Conservation (phyloP, 2,329 filamentous ascomycete species). For the Colletotrichum scovillei region DNA sequence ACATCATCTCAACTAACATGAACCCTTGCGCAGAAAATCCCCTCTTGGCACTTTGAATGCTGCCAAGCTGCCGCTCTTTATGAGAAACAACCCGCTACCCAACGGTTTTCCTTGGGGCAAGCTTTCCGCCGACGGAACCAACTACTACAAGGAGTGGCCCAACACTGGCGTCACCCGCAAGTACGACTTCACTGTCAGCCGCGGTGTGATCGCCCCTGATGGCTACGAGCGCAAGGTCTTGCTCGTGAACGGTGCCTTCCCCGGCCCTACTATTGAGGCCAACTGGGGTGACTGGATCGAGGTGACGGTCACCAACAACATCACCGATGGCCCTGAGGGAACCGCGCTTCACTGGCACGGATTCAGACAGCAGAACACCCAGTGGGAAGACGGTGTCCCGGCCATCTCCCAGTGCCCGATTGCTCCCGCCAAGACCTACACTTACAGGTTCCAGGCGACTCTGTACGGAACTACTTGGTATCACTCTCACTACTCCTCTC, state of each 20-base stretch:
- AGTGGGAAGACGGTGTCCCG: conserved; percentile 65
- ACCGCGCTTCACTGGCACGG: conserved; percentile 66
- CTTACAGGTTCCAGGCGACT: conserved; percentile 63
- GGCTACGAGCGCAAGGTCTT: conserved; percentile 65
- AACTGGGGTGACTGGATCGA: conserved; percentile 73
- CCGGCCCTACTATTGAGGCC: conserved; percentile 74
- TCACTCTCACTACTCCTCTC: conserved; percentile 69
- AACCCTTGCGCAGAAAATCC: conserved; percentile 46
- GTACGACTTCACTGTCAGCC: conserved; percentile 65
- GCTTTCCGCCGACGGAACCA: conserved; percentile 53
- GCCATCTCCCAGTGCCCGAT: conserved; percentile 74
- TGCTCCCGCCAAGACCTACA: conserved; percentile 66
- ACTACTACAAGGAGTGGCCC: conserved; percentile 62
- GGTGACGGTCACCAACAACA: conserved; percentile 77
- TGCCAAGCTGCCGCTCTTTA: conserved; percentile 53
- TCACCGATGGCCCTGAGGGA: conserved; percentile 62
- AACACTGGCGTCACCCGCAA: conserved; percentile 65
- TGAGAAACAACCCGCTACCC: conserved; percentile 61
- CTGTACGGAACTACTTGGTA: conserved; percentile 69
- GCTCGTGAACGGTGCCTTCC: conserved; percentile 73
- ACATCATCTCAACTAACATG: background rate
- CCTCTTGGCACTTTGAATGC: conserved; percentile 52
- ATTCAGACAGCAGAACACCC: conserved; percentile 59
- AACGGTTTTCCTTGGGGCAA: conserved; percentile 65
- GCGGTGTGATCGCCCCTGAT: conserved; percentile 64